Percentiles rank a stretch among this genome's conserved stretches.
phyloP scores from a whole-genome alignment of 768 basidiomycete species.

The Trametes sanguinea region DNA sequence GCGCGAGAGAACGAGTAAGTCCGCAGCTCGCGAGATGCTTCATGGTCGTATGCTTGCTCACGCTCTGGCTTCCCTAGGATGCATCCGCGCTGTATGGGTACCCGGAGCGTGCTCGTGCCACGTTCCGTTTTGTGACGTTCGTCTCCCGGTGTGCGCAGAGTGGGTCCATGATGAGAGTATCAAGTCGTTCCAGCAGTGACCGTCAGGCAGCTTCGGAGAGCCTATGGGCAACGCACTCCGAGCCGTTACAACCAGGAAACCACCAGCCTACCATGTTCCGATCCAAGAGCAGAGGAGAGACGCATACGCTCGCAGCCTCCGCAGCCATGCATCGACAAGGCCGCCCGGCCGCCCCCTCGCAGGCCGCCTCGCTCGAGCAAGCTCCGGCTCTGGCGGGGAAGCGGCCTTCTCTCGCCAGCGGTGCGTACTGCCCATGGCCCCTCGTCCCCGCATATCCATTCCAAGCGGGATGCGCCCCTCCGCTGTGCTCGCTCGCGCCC shows the following conservation, averaged over 20 bases:
- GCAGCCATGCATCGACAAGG: neutral
- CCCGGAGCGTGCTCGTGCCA: no score
- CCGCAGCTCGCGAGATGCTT: neutral
- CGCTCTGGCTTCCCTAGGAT: neutral
- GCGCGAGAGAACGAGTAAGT: neutral
- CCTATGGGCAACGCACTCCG: no score
- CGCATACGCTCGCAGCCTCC: neutral
- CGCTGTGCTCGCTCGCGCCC: slow-evolving; percentile 1
- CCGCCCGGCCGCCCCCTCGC: neutral
- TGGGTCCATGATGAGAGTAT: no score
- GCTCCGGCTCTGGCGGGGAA: neutral
- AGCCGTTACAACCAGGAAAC: neutral
- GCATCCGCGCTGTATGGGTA: neutral
- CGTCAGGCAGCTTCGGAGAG: no score
- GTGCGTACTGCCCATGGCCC: neutral
- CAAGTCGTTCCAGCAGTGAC: no score
- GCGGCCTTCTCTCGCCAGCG: neutral
- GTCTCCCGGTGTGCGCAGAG: no score
- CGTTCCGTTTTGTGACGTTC: no score
- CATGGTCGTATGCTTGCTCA: neutral
- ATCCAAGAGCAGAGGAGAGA: neutral
- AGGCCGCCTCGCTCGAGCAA: neutral
- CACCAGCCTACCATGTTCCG: neutral
- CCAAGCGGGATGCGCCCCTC: neutral
- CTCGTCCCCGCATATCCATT: neutral